Percentiles rank a stretch among this genome's conserved stretches.
These are phyloP conservation scores for Ilyonectria robusta DNA, from an alignment of 2,329 filamentous ascomycete genomes.

Conservation along the genomic window DNA sequence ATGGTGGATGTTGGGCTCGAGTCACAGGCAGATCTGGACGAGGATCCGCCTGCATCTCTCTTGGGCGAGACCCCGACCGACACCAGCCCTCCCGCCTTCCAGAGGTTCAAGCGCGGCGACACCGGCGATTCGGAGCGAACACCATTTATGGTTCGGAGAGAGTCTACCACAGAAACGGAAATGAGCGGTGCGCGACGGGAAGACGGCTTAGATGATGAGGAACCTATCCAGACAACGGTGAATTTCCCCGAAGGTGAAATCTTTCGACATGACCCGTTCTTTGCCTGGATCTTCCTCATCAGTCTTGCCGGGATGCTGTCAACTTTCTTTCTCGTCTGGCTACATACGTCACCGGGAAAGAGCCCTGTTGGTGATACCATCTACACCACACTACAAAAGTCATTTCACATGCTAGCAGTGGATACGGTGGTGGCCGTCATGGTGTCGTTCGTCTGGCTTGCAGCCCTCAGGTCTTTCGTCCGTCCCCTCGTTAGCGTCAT, in stretches of 20 bases:
- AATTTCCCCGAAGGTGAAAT: constrained; percentile 75
- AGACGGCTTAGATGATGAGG: constrained; percentile 55
- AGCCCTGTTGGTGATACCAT: constrained; percentile 91
- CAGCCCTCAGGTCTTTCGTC: constrained; percentile 88
- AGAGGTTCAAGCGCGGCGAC: constrained; percentile 65
- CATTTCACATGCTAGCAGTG: constrained; percentile 89
- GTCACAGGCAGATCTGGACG: constrained; percentile 71
- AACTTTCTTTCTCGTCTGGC: constrained; percentile 89
- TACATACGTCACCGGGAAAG: constrained; percentile 84
- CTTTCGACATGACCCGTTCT: constrained; percentile 90
- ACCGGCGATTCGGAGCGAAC: constrained; percentile 55
- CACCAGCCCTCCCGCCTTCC: constrained; percentile 72
- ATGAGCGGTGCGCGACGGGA: constrained; percentile 56
- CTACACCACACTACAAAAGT: constrained; percentile 88
- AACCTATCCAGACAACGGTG: constrained; percentile 59
- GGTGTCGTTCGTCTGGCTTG: constrained; percentile 92
- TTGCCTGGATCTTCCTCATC: constrained; percentile 91
- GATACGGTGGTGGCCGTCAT: constrained; percentile 93
- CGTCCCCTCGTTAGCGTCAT: constrained; percentile 86
- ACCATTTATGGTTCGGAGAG: constrained; percentile 57
- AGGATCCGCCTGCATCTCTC: constrained; percentile 73
- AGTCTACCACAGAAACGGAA: constrained; percentile 64
- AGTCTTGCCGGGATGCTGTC: constrained; percentile 86
- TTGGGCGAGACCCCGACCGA: constrained; percentile 67
- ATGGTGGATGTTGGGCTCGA: constrained; percentile 93